Conservation (phyloP, 305 asterid genomes). For the Plantago rigida region DNA sequence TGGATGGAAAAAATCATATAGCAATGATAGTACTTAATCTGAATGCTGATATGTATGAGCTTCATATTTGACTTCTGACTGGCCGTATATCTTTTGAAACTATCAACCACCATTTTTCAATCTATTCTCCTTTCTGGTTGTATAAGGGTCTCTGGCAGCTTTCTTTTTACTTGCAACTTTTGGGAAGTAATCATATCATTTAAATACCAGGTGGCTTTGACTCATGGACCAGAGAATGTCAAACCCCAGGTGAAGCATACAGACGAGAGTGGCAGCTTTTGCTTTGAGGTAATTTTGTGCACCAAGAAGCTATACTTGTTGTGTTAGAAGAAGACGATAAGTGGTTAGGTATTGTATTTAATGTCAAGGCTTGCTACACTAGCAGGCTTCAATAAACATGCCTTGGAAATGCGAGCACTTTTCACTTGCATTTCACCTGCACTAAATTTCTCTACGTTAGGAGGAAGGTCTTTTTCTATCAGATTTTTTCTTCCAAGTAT, state of each 20-base stretch:
- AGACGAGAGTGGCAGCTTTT: constrained; percentile 66
- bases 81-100: too few relatives aligned
- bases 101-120: too few relatives aligned
- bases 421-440: not conserved
- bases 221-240: constrained; percentile 87
- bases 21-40: not conserved
- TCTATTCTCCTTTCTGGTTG: not conserved
- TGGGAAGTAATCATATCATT: constrained; percentile 24
- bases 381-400: not conserved
- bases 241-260: constrained; percentile 78
- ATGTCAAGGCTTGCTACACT: not conserved
- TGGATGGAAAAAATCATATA: not conserved
- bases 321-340: constrained; percentile 5
- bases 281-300: constrained; percentile 66
- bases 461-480: too few relatives aligned
- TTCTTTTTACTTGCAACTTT: constrained; percentile 1
- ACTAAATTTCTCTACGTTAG: not conserved
- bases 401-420: not conserved
- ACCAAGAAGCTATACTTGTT: constrained; percentile 14
- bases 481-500: too few relatives aligned
- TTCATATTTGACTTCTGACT: too few relatives aligned
- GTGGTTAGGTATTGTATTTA: not conserved
- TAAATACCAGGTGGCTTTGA: constrained; percentile 70
- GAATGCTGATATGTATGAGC: not conserved
- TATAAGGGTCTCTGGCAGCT: constrained; percentile 14